Percentiles rank a stretch among this genome's conserved stretches.
Conservation (phyloP, 768 basidiomycete genomes). For the Russula foetens region DNA sequence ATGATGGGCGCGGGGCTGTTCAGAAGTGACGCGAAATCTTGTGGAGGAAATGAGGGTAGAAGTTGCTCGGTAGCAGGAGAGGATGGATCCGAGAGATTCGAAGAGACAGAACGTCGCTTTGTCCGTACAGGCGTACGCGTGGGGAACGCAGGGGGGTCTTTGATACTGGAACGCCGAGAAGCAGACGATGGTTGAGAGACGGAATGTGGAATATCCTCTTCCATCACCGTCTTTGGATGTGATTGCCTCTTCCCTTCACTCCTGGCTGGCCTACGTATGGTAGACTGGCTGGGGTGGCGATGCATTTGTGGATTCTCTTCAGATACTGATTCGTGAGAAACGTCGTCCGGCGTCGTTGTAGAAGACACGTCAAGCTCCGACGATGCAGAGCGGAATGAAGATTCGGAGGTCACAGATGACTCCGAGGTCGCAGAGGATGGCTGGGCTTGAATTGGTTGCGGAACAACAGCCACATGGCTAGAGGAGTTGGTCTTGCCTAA, state of each 20-base stretch:
- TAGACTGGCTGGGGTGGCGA: slow-evolving; percentile 49
- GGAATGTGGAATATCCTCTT: slow-evolving; percentile 35
- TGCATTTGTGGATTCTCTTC: slow-evolving; percentile 32
- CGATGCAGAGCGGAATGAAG: slow-evolving; percentile 27
- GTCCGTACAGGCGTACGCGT: slow-evolving; percentile 89
- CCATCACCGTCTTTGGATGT: slow-evolving; percentile 43
- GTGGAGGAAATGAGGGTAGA: slow-evolving; percentile 30
- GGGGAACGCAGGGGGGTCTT: slow-evolving; percentile 50
- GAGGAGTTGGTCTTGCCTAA: slow-evolving; percentile 23
- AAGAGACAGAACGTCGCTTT: slow-evolving; percentile 92
- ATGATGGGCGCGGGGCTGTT: slow-evolving; percentile 63
- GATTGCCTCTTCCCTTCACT: slow-evolving; percentile 27
- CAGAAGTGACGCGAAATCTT: slow-evolving; percentile 60
- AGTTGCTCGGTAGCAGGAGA: slow-evolving; percentile 34
- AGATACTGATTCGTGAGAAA: slow-evolving; percentile 14
- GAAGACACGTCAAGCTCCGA: slow-evolving; percentile 33
- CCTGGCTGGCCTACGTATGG: slow-evolving; percentile 39
- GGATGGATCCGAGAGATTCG: slow-evolving; percentile 60
- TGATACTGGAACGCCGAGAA: slow-evolving; percentile 23
- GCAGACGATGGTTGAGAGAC: slow-evolving; percentile 24
- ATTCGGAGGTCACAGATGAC: slow-evolving; percentile 44
- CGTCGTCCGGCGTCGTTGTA: slow-evolving; percentile 51
- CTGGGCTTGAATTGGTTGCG: slow-evolving; percentile 24
- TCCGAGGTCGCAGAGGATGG: slow-evolving; percentile 25
- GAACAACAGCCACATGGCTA: slow-evolving; percentile 24